A percentile compares a stretch with the other conserved stretches of the same genome.
These are phyloP conservation scores for Debaryomycetaceae sp. DNA, from an alignment of 1,139 yeast genomes.

Conservation along the genomic window DNA sequence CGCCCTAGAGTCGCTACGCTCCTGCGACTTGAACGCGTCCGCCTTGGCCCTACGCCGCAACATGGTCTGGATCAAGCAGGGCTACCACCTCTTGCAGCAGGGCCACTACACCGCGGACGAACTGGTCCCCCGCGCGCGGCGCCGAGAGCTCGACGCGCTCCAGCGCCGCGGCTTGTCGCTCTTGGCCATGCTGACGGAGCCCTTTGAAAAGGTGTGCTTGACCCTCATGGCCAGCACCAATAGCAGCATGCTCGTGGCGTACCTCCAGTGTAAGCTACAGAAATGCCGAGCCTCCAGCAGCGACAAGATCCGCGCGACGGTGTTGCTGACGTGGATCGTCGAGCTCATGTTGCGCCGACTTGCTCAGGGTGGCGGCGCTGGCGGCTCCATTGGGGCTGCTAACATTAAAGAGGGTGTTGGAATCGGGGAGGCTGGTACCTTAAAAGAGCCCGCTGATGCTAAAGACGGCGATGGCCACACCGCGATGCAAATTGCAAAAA, in stretches of 20 bases:
- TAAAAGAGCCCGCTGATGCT: too few relatives aligned
- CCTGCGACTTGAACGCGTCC: constrained; percentile 12
- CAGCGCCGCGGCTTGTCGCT: constrained; percentile 48
- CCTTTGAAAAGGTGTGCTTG: constrained; percentile 64
- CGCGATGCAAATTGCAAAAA: too few relatives aligned
- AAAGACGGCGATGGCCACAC: too few relatives aligned
- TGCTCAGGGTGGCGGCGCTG: too few relatives aligned
- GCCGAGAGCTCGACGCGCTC: constrained; percentile 11
- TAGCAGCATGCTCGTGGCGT: too few relatives aligned
- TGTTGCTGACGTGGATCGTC: constrained; percentile 77
- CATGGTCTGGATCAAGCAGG: constrained; percentile 52
- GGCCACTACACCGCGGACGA: constrained; percentile 26
- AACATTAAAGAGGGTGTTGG: too few relatives aligned
- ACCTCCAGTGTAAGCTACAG: too few relatives aligned
- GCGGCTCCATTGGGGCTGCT: too few relatives aligned
- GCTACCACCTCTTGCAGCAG: constrained; percentile 39
- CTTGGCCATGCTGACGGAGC: constrained; percentile 54
- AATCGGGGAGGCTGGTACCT: neutral
- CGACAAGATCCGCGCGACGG: constrained; percentile 41
- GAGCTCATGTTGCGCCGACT: constrained; percentile 38
- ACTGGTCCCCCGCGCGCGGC: neutral
- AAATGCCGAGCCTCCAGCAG: too few relatives aligned
- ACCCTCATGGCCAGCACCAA: constrained; percentile 52
- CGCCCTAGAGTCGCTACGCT: constrained; percentile 43
- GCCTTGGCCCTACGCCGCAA: constrained; percentile 24